Evolutionary conservation across 2,329 filamentous ascomycete genomes (phyloP), one percentile per base, ranked within the genome.

Genomic region (Dactylella cylindrospora): DNA sequence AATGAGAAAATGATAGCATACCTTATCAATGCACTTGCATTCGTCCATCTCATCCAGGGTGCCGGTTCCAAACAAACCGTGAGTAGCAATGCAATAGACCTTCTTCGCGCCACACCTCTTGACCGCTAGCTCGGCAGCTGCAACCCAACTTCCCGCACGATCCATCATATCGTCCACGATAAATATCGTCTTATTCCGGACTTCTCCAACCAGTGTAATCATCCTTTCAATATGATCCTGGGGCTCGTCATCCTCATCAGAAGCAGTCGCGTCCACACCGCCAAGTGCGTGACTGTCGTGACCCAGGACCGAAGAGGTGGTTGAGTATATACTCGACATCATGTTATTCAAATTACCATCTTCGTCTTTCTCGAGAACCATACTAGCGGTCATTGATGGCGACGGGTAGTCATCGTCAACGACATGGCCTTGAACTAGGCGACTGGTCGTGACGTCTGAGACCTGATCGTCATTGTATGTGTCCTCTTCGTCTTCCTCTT

Each of bases 141-240:
- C 91, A 67, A 98, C 94, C 93, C 93, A 98, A 5, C 89, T 95
- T 10, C 86, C 88, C 7, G 90, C 84, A 76, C 95, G 96, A 76
- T 98, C 93, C 70, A 98, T 96, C 87, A 98, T 97, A 72, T 98
- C 93, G 72, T 98, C 93, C 43, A 98, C 87, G 64, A 98, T 90
- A 71, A 98, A 86, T 49, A 97, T 93, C 0, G 88, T 85, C 57
- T 88, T 83, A 71, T 88, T 84, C 70, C 84, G 86, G 61, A 98
- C 93, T 69, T 97, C 88, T 62, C 93, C 93, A 10, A 98, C 93
- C n/a, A 98, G 79, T 0, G 93, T 98, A 69, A 98, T 94, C 77
- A 91, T 95, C 70, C 90, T 90, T 75, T 98, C 93, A 17, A 91
- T 78, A 62, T 85, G 84, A 68, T 85, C 82, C 46, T 91, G 82